Evolutionary conservation across 2,329 filamentous ascomycete species (phyloP).

Genomic region (Trichoderma guizhouense): DNA sequence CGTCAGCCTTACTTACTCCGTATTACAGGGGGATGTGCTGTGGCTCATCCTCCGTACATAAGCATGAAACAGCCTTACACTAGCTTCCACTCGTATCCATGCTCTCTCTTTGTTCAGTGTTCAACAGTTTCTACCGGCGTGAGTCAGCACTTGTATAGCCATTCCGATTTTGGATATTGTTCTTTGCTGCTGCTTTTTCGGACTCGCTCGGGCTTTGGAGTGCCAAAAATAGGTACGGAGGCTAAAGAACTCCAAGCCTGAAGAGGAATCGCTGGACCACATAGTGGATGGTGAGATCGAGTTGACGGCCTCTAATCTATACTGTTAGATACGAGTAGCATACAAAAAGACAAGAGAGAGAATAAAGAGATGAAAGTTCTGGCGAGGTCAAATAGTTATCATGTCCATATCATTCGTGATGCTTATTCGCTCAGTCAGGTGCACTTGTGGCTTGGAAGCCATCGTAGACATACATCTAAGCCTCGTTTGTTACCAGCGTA

Average conservation of each 20-base stretch:
- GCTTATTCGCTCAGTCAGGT: neutral
- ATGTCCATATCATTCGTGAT: neutral
- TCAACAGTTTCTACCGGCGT: neutral
- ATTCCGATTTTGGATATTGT: neutral
- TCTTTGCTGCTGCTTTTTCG: neutral
- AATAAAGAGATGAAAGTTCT: neutral
- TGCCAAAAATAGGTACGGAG: neutral
- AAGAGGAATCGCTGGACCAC: neutral
- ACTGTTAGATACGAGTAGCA: neutral
- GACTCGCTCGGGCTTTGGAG: neutral
- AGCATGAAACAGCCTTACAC: neutral
- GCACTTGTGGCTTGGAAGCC: too few species aligned
- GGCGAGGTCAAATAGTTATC: neutral
- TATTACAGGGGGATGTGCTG: neutral
- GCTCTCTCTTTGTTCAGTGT: neutral
- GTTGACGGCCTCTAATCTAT: neutral
- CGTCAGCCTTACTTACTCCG: neutral
- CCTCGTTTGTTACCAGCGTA: too few species aligned
- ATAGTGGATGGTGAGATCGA: neutral
- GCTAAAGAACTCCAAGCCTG: neutral
- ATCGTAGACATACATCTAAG: too few species aligned
- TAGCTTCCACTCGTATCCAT: neutral
- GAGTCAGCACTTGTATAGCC: neutral
- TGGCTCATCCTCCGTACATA: neutral
- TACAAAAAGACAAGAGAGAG: neutral